These are phyloP conservation scores for Tulasnella sp. DNA, from an alignment of 768 basidiomycete species.

Conservation along the genomic window DNA sequence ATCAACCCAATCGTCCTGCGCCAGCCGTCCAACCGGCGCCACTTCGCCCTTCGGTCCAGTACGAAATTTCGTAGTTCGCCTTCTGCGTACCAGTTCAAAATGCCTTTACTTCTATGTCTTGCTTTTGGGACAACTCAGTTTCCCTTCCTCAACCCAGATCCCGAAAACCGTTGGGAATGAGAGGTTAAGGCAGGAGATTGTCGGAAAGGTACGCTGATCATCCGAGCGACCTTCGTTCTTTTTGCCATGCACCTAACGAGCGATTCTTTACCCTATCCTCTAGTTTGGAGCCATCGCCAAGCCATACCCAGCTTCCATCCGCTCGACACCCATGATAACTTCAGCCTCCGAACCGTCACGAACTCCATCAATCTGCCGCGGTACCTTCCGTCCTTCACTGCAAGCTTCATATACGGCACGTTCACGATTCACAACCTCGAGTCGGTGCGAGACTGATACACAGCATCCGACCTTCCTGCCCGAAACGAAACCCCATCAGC, in stretches of 20 bases:
- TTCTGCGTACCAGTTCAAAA: neutral
- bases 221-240: neutral
- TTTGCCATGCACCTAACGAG: too few relatives aligned
- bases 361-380: conserved; percentile 55
- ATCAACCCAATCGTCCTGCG: too few relatives aligned
- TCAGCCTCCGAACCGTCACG: conserved; percentile 51
- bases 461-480: too few relatives aligned
- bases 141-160: conserved; percentile 44
- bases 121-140: conserved; percentile 54
- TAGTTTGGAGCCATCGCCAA: neutral
- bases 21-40: too few relatives aligned
- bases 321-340: neutral
- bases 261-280: neutral
- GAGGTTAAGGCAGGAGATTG: conserved; percentile 42
- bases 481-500: conserved; percentile 10
- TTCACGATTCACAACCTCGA: too few relatives aligned
- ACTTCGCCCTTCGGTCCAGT: too few relatives aligned
- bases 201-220: conserved; percentile 45
- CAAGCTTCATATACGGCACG: conserved; percentile 37
- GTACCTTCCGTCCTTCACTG: conserved; percentile 59
- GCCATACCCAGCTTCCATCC: conserved; percentile 6
- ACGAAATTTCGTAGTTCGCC: too few relatives aligned
- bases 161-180: conserved; percentile 49
- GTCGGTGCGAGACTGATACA: too few relatives aligned
- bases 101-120: neutral